phyloP scores from a whole-genome alignment of 306 rosid genomes.

The Luffa acutangula region DNA sequence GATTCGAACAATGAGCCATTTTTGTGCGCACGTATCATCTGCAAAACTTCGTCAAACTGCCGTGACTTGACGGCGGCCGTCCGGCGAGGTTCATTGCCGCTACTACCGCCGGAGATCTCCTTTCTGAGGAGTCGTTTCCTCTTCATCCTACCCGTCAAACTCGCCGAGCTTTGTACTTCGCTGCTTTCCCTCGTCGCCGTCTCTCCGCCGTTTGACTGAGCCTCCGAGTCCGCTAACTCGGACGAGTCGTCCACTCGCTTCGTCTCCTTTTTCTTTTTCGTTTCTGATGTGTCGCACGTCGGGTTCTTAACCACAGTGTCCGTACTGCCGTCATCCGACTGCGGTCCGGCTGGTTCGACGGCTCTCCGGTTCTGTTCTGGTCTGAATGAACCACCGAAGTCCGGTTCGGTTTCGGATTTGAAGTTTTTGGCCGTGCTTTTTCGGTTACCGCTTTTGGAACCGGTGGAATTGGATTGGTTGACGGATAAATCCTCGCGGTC shows the following conservation, averaged over 20 bases:
- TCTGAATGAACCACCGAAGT: conserved; percentile 13
- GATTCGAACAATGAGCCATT: conserved; percentile 55
- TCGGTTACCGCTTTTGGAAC: conserved; percentile 40
- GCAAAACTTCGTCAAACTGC: conserved; percentile 43
- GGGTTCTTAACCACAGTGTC: conserved; percentile 33
- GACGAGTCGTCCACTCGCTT: conserved; percentile 34
- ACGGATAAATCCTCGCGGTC: conserved; percentile 71
- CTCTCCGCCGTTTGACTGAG: conserved; percentile 37
- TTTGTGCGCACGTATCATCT: conserved; percentile 44
- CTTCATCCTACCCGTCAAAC: conserved; percentile 39
- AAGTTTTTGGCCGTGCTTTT: conserved; percentile 23
- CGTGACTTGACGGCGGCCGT: conserved; percentile 28
- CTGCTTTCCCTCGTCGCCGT: conserved; percentile 47
- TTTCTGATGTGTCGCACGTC: conserved; percentile 31
- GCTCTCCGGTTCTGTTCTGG: conserved; percentile 20
- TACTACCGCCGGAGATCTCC: conserved; percentile 21
- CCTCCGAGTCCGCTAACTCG: conserved; percentile 52
- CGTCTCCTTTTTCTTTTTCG: conserved; percentile 32
- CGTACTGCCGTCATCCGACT: conserved; percentile 62
- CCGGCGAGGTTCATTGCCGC: conserved; percentile 14
- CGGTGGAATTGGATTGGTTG: conserved; percentile 73
- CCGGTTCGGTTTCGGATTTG: conserved; percentile 14
- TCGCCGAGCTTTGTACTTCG: conserved; percentile 81
- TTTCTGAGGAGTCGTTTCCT: conserved; percentile 20
- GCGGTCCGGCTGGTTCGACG: conserved; percentile 27